Evolutionary conservation across 2,329 filamentous ascomycete species (phyloP), one percentile per base, ranked within the genome.

Genomic region (Diatrype stigma): DNA sequence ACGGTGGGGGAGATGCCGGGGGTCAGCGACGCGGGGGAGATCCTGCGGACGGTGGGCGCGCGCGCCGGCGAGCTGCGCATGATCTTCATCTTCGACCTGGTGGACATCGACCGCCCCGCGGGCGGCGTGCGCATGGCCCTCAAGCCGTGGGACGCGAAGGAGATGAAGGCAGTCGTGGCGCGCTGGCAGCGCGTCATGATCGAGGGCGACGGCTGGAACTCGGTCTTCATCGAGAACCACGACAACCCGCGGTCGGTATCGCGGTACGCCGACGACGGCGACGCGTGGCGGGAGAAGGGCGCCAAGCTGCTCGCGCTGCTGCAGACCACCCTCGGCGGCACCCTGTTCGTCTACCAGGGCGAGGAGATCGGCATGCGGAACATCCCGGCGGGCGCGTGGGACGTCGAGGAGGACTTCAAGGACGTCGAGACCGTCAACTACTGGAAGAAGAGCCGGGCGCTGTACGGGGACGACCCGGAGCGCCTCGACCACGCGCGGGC

Each of bases 1-100:
- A 88, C 84, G 0, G 85, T 89, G 0, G 86, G 86, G 46, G 86
- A 90, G 67, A 78, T 87, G 23, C 83, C 85, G 0, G 69, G 79
- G 58, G 86, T 84, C 0, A 82, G 80, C 0, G 77, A 85, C 50
- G 73, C 78, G 26, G 65, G 68, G 3, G 72, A 80, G 35, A 82
- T 87, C 2, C 66, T 87, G 7, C 63, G 73, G 17, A 87, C 85
- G 55, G 81, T 87, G 14, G 76, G 77, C 3, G 76, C 80, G 0
- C 67, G 75, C 26, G 78, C 80, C 50, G 76, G 77, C 52, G 79
- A 87, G 64, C 69, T 89, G 46, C 79, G 82, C 62, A 89, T 88
- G 85, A 81, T 87, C 2, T 88, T 89, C 66, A 81, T 84, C 57
- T 84, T 85, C 55, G 80, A 84, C 56, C 76, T 84, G 11, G 82